Conservation (phyloP, 441 rosid species). For the Adansonia rubrostipa region DNA sequence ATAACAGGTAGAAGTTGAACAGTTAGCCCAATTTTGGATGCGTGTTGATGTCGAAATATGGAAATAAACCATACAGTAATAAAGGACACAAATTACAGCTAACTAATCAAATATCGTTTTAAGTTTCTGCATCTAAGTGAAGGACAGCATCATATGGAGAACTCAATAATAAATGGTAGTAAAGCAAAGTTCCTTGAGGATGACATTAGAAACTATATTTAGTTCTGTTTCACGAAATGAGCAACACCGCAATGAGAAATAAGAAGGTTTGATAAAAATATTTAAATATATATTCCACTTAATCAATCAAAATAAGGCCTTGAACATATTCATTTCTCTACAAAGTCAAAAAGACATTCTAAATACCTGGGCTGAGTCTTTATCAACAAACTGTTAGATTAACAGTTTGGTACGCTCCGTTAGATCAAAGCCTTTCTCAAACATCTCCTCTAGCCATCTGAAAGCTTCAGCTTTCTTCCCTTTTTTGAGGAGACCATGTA, state of each 20-base stretch:
- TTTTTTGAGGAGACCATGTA: conserved; percentile 41
- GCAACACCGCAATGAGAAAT: not conserved
- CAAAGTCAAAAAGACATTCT: not conserved
- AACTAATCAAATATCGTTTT: not conserved
- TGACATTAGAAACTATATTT: not conserved
- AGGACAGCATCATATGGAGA: conserved; percentile 9
- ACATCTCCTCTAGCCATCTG: conserved; percentile 45
- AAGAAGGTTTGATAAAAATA: not conserved
- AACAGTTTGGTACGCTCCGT: conserved; percentile 19
- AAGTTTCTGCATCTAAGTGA: not conserved
- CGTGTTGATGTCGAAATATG: not conserved
- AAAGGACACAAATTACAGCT: conserved; percentile 7
- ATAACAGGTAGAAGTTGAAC: conserved; percentile 7
- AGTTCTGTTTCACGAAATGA: conserved; percentile 13
- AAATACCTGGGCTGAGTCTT: conserved; percentile 12
- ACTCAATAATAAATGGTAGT: conserved; percentile 41
- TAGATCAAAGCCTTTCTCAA: conserved; percentile 35
- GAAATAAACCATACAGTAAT: not conserved
- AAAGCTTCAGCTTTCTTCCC: conserved; percentile 48
- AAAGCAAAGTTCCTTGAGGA: conserved; percentile 35
- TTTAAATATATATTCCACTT: not conserved
- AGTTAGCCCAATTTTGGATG: not conserved
- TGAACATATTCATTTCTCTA: not conserved
- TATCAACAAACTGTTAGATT: conserved; percentile 10
- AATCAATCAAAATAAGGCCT: conserved; percentile 15